phyloP scores from a whole-genome alignment of 148 eudicot species.

The Camellia granthamiana region DNA sequence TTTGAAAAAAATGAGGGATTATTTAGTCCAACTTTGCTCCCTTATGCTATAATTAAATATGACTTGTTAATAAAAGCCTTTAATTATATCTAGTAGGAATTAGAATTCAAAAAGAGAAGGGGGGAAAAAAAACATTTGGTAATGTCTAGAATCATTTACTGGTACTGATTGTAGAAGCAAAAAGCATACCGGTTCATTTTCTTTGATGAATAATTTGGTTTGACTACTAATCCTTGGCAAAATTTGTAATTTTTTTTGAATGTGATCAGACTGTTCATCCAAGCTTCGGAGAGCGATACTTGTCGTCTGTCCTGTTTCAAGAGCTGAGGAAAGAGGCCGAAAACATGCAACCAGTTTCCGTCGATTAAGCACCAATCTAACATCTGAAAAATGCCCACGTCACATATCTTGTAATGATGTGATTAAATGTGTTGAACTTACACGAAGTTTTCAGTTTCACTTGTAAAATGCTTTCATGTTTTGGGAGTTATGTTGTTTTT shows the following conservation, averaged over 20 bases:
- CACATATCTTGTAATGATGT: background rate
- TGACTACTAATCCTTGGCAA: background rate
- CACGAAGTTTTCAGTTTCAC: background rate
- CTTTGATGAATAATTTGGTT: background rate
- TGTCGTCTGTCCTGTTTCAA: slow-evolving; percentile 80
- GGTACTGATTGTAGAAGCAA: background rate
- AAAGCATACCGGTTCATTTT: background rate
- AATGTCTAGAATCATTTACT: background rate
- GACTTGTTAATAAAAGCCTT: no score
- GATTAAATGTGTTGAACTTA: background rate
- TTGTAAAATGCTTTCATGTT: background rate
- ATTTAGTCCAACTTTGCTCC: no score
- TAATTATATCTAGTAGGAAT: no score
- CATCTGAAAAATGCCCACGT: background rate
- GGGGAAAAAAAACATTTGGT: background rate
- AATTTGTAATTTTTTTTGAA: background rate
- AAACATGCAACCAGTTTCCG: slow-evolving; percentile 84
- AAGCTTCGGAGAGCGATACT: slow-evolving; percentile 90
- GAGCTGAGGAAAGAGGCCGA: slow-evolving; percentile 87
- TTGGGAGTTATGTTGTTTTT: background rate
- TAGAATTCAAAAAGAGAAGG: no score
- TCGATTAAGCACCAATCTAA: slow-evolving; percentile 40
- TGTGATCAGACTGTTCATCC: slow-evolving; percentile 68
- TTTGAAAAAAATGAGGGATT: no score
- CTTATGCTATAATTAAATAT: no score